Evolutionary conservation across 2,329 filamentous ascomycete genomes (phyloP).

Genomic region (Aspergillus felis): DNA sequence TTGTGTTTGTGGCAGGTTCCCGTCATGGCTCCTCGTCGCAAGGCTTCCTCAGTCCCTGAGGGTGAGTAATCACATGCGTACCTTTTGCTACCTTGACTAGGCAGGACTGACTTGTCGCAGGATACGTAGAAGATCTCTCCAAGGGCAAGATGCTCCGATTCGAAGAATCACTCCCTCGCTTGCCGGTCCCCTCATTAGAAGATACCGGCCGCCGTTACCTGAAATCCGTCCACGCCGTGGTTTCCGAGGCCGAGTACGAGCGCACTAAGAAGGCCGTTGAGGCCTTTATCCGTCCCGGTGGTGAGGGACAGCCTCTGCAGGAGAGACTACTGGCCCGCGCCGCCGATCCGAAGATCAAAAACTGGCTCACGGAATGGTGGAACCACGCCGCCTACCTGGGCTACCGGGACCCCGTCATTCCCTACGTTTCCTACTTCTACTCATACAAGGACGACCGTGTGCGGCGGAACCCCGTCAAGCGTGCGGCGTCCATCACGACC

Average conservation of each 20-base stretch:
- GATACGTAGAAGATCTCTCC: constrained; percentile 61
- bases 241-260: constrained; percentile 56
- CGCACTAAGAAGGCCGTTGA: constrained; percentile 73
- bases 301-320: constrained; percentile 77
- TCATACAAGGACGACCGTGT: constrained; percentile 91
- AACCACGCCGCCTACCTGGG: constrained; percentile 88
- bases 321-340: constrained; percentile 77
- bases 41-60: constrained; percentile 44
- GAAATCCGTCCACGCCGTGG: constrained; percentile 62
- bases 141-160: constrained; percentile 64
- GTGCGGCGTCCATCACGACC: constrained; percentile 84
- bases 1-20: constrained; percentile 25
- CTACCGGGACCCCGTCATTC: constrained; percentile 93
- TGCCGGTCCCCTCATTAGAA: constrained; percentile 61
- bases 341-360: constrained; percentile 75
- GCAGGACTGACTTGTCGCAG: constrained; percentile 33
- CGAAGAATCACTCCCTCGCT: constrained; percentile 60
- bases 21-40: constrained; percentile 40
- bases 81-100: background rate
- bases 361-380: constrained; percentile 99
- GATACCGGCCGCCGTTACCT: constrained; percentile 63
- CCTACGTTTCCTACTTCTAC: constrained; percentile 99
- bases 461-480: constrained; percentile 82
- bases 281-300: constrained; percentile 84
- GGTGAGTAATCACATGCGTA: constrained; percentile 34